These are phyloP conservation scores for Acanthamoeba castellanii DNA, from an alignment of 208 protist species.

Conservation along the genomic window DNA sequence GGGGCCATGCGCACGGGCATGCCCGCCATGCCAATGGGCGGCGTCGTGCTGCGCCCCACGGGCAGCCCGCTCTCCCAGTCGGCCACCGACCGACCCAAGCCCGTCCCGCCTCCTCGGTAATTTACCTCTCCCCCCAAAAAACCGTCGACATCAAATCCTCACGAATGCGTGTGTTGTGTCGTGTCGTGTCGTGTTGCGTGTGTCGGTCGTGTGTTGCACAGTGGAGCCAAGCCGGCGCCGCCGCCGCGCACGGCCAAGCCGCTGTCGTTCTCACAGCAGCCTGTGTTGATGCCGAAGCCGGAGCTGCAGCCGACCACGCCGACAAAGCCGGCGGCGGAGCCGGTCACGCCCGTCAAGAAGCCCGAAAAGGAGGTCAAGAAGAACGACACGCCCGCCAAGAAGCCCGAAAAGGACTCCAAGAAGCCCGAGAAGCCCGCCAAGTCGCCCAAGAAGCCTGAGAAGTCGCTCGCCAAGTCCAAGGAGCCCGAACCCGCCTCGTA, in stretches of 20 bases:
- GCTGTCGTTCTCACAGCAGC: background rate
- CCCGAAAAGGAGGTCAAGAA: too few relatives aligned
- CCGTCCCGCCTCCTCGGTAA: constrained; percentile 28
- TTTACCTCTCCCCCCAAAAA: too few relatives aligned
- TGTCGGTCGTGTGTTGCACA: background rate
- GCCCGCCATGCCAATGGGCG: background rate
- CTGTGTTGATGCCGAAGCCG: background rate
- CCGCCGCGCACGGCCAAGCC: constrained; percentile 40
- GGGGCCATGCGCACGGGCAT: constrained; percentile 29
- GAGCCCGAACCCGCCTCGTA: background rate
- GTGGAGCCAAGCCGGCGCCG: constrained; percentile 3
- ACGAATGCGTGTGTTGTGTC: background rate
- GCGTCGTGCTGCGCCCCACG: background rate
- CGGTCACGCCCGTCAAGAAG: too few relatives aligned
- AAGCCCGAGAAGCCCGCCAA: constrained; percentile 31
- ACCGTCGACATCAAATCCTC: too few relatives aligned
- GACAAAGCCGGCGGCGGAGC: background rate
- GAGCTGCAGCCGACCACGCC: too few relatives aligned
- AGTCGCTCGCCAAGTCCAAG: too few relatives aligned
- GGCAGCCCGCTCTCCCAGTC: background rate
- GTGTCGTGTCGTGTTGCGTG: background rate
- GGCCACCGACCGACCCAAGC: background rate
- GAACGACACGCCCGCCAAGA: too few relatives aligned
- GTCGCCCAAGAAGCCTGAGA: background rate
- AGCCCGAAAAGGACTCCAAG: background rate